Base-by-base conservation (phyloP, 1,284 basidiomycete genomes). In the Sporisorium sorghi region DNA sequence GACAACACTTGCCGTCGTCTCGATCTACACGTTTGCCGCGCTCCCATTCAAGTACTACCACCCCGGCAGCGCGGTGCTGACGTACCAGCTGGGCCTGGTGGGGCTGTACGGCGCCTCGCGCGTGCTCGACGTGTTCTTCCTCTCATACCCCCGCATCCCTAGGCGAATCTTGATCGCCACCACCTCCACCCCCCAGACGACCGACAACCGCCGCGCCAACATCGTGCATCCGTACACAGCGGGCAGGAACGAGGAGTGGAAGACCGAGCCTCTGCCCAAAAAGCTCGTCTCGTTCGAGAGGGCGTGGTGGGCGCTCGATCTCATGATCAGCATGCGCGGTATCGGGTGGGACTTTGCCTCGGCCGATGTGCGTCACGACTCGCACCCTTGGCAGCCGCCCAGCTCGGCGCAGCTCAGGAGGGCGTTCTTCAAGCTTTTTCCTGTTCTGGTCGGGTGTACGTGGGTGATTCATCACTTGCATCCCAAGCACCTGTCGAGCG, bases 291-390 rank as follows among this genome's bases (percentile, higher is more conserved):
- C 64, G 32, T 73, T 73, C 23, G 70, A 64, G 12, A 48, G 70
- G 6, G 70, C 60, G 14, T 77, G 76, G 76, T 77, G 73, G 72
- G 67, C 76, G 32, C 56, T 77, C 3, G 76, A 77, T 21, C 57
- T 77, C 14, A 68, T 77, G 72, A 77, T 77, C 51, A 68, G 68
- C 58, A 77, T 77, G 76, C 62, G 76, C 23, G 76, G 76, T 9
- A 71, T 77, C 43, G 73, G 76, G 5, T 77, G 76, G 76, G 73
- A 77, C 35, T 77, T 74, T 50, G 76, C 76, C 2, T 62, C 64
- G 8, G 64, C 76, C 10, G 76, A 77, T 33, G 76, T 77, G 14
- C 48, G 76, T 5, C 76, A 77, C 47, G 76, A 76, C 30, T 61
- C 60, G 40, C 69, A 75, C 28, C 76, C 76, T 0, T 77, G 76